Base-by-base conservation (phyloP, 192 early-diverging fungal species). In the Podila epigama region DNA sequence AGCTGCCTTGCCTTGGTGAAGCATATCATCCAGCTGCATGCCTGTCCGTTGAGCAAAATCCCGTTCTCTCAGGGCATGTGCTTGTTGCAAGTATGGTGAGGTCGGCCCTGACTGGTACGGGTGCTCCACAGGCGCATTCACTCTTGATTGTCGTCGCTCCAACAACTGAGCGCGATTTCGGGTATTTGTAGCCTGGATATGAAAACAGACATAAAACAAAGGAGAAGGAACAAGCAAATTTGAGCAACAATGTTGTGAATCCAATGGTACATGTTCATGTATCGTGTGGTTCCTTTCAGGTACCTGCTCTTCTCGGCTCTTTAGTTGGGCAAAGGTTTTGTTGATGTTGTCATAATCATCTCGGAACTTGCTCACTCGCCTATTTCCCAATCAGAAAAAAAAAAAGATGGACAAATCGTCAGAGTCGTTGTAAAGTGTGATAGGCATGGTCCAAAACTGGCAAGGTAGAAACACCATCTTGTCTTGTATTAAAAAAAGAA, bases 361-460 rank as follows among this genome's bases (percentile, higher is more conserved):
- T 54, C 84, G 66, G 70, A 88, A 86, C 63, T 85, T 86, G 20
- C 59, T 64, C 27, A 85, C 79, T 58, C 85, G 85, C 20, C 87
- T 88, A 69, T 52, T 22, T 39, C 9, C 13, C 16, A n/a, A 18
- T 40, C 18, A 35, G 20, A 65, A 39, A 36, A 34, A 60, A 9
- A 32, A 39, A 41, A 13, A 16, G 42, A 44, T 31, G 29, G 13
- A 69, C 37, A 37, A 54, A 25, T 32, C 5, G 13, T 33, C 27
- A 54, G 8, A 2, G 34, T 20, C 15, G 15, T n/a, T 22, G 5
- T 13, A 34, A 54, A 39, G 16, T n/a, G n/a, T 33, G 31, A 33
- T 37, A 25, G 5, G 48, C 18, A 33, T 9, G 13, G 4, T n/a
- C 27, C 5, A 57, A 4, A 55, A 1, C 39, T n/a, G n/a, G n/a